Evolutionary conservation across 371 early-diverging fungal species (phyloP), one percentile per base, ranked within the genome.

Genomic region (Rhizomucor pusillus): DNA sequence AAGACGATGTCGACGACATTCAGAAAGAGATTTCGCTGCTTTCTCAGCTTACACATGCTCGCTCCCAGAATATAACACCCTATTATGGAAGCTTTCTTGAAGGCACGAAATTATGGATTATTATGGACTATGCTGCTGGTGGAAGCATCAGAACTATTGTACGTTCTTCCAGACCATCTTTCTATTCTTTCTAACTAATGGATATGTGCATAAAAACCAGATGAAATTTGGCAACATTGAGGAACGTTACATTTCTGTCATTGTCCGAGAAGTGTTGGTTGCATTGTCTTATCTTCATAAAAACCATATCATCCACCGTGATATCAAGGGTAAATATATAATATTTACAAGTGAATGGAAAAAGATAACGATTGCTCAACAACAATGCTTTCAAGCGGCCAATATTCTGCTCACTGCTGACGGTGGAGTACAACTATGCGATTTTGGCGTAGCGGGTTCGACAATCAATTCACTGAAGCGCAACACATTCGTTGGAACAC

Each of bases 91-190:
- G 91, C 34, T 89, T 92, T 50, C 73, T 99, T 25, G 85, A 91
- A 53, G 93, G 89, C 22, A 93, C 93, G 13, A 93, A 93, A 55
- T 79, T 98, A 36, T 98, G 99, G 97, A 90, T 98, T 57, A 87
- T 98, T 53, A 97, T 98, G 96, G 97, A 97, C 57, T 95, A 90
- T 79, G 97, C 96, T 3, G 94, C 88, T 5, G 98, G 95, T 36
- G 98, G 98, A 13, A 95, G 94, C 54, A 82, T 98, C 46, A 74
- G 93, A 57, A 78, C 80, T 3, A 73, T 93, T 57, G 92, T 92
- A 84, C 69, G 80, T 69, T 12, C 33, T 35, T 34, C 22, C 14
- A 47, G 12, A 29, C 29, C 3, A 29, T 5, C 29, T 29, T 5
- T 7, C 7, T 3, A 29, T 29, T 7, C 29, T 53, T 47, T 50